These are phyloP conservation scores for Didymella glomerata DNA, from an alignment of 2,329 filamentous ascomycete species.

Conservation along the genomic window DNA sequence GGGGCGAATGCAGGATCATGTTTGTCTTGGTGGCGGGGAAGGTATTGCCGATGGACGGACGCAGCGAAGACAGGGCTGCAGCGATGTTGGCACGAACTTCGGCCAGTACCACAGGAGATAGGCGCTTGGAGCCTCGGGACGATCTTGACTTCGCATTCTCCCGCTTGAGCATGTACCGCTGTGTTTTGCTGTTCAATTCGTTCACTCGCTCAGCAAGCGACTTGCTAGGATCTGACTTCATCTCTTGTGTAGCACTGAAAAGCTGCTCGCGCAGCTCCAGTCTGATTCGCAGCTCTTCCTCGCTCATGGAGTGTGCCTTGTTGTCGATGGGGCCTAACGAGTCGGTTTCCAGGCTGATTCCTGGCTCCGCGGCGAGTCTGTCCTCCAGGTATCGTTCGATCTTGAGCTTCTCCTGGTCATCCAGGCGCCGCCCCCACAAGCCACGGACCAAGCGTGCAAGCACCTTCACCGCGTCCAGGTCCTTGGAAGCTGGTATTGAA, in stretches of 20 bases:
- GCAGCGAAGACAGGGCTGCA: constrained; percentile 55
- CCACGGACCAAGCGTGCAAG: constrained; percentile 39
- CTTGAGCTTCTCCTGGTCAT: constrained; percentile 35
- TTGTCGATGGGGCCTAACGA: constrained; percentile 16
- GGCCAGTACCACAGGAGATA: constrained; percentile 42
- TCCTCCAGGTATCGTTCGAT: constrained; percentile 34
- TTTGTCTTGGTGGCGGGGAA: constrained; percentile 63
- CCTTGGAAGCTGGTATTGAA: constrained; percentile 30
- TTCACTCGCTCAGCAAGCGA: constrained; percentile 26
- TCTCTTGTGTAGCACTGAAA: constrained; percentile 21
- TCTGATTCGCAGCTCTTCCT: constrained; percentile 15
- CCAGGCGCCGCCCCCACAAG: constrained; percentile 35
- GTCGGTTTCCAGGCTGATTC: not conserved
- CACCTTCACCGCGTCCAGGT: constrained; percentile 31
- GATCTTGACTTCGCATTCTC: constrained; percentile 27
- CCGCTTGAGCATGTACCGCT: constrained; percentile 27
- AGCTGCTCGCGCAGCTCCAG: constrained; percentile 18
- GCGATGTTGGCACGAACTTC: constrained; percentile 62
- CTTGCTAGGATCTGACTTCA: constrained; percentile 23
- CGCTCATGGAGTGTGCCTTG: constrained; percentile 18
- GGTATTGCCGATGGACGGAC: constrained; percentile 51
- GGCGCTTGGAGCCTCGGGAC: constrained; percentile 22
- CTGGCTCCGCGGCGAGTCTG: constrained; percentile 13
- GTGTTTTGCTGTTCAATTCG: constrained; percentile 26
- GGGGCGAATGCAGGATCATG: constrained; percentile 67